Evolutionary conservation across 371 early-diverging fungal genomes (phyloP).

Genomic region (Caulochytrium protostelioides): DNA sequence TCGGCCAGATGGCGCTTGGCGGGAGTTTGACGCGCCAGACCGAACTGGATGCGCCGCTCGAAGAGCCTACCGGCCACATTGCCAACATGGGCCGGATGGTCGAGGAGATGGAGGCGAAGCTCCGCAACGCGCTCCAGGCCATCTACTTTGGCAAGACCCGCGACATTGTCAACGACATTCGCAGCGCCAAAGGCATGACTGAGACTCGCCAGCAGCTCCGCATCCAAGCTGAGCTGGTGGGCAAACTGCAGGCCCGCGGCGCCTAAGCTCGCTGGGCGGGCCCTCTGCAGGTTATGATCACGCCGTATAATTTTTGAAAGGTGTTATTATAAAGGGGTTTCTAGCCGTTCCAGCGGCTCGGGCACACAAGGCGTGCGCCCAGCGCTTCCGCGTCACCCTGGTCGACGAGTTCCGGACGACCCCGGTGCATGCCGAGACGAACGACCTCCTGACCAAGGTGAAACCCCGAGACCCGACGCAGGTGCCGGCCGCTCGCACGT

Average conservation of each 20-base stretch:
- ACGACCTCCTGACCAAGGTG: too few species aligned
- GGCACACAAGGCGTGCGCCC: too few species aligned
- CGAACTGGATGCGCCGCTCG: slow-evolving; percentile 56
- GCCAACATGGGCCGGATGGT: slow-evolving; percentile 88
- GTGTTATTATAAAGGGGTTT: too few species aligned
- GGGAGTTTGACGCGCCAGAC: slow-evolving; percentile 76
- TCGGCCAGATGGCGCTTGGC: slow-evolving; percentile 62
- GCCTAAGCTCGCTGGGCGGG: too few species aligned
- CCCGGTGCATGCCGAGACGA: too few species aligned
- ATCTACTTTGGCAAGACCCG: slow-evolving; percentile 96
- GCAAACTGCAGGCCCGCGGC: slow-evolving; percentile 12
- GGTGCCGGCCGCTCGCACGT: too few species aligned
- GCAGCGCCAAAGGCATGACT: slow-evolving; percentile 48
- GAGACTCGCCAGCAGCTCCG: slow-evolving; percentile 40
- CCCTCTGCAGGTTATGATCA: too few species aligned
- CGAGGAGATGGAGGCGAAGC: slow-evolving; percentile 88
- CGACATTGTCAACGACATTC: slow-evolving; percentile 80
- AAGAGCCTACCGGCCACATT: slow-evolving; percentile 56
- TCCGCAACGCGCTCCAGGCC: slow-evolving; percentile 75
- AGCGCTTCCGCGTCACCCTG: too few species aligned
- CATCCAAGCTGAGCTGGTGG: slow-evolving; percentile 16
- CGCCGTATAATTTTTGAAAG: too few species aligned
- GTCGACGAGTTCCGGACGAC: too few species aligned
- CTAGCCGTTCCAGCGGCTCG: too few species aligned
- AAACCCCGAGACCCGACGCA: too few species aligned